Conservation (phyloP, 163 green algal genomes). For the Scenedesmus sp. region DNA sequence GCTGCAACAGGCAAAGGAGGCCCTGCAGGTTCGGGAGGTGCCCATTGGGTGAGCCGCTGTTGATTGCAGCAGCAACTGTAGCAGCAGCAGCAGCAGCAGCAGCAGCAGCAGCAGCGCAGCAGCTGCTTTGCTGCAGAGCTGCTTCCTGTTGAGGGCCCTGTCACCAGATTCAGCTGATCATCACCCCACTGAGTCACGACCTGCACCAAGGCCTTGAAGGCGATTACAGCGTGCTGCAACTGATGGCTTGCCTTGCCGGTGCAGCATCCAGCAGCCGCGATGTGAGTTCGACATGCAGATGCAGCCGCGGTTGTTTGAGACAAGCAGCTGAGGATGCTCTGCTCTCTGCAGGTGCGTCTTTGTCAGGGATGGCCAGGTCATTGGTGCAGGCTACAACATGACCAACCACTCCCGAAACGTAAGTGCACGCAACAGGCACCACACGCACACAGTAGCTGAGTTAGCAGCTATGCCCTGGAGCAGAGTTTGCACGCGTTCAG, state of each 20-base stretch:
- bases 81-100: neutral
- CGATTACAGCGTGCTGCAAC: neutral
- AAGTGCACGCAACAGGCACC: conserved; percentile 36
- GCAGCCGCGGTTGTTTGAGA: neutral
- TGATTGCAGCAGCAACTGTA: neutral
- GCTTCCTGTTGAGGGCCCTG: too few species aligned
- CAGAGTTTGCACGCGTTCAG: neutral
- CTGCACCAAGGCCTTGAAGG: too few species aligned
- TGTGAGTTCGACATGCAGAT: neutral
- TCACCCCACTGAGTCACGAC: too few species aligned
- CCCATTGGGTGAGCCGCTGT: conserved; percentile 66
- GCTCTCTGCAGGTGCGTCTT: conserved; percentile 80
- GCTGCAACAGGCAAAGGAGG: conserved; percentile 28
- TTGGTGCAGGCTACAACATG: conserved; percentile 81
- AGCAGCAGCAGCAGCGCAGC: neutral
- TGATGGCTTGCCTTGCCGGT: neutral
- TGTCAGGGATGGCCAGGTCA: conserved; percentile 69
- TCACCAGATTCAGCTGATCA: neutral
- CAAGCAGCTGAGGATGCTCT: neutral
- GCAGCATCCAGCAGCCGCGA: neutral
- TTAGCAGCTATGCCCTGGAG: neutral
- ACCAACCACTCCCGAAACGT: conserved; percentile 91
- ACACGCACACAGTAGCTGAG: neutral
- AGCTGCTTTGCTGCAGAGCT: neutral
- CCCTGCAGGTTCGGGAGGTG: conserved; percentile 60